phyloP scores from a whole-genome alignment of 176 grass and related monocot species.

The Pharus latifolius region DNA sequence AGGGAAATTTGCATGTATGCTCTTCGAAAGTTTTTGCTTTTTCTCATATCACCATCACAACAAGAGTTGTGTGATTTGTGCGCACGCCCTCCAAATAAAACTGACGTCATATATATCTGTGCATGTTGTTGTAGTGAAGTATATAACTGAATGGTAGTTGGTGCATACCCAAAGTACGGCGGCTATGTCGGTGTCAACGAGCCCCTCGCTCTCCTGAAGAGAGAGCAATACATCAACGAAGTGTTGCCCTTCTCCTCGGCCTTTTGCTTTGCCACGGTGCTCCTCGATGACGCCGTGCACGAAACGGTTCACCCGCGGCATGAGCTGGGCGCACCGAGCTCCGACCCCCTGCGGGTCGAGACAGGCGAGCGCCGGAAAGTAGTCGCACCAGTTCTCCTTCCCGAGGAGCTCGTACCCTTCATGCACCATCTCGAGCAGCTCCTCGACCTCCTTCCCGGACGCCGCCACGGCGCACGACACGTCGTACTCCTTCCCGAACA shows the following conservation, averaged over 20 bases:
- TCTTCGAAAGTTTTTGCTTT: not conserved
- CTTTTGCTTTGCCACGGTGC: conserved; percentile 13
- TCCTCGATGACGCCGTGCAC: conserved; percentile 58
- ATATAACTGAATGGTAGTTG: not conserved
- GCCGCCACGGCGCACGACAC: conserved; percentile 8
- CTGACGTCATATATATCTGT: not conserved
- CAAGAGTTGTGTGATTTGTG: conserved; percentile 5
- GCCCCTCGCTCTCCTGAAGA: conserved; percentile 50
- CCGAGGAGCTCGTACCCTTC: conserved; percentile 74
- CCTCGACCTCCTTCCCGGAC: conserved; percentile 33
- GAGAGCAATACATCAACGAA: conserved; percentile 72
- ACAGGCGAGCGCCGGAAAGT: conserved; percentile 58
- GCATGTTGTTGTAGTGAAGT: not conserved
- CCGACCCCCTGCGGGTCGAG: conserved; percentile 55
- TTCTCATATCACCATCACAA: not conserved
- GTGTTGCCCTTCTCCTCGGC: conserved; percentile 19
- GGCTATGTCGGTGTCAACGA: conserved; percentile 57
- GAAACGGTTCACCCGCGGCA: conserved; percentile 61
- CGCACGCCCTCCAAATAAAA: not conserved
- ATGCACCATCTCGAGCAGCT: conserved; percentile 59
- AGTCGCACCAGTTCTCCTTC: conserved; percentile 79
- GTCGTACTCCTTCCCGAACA: conserved; percentile 69
- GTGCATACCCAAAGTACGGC: conserved; percentile 68
- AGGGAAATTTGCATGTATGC: not conserved
- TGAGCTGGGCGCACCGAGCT: conserved; percentile 55